Base-by-base conservation (phyloP, 2,329 filamentous ascomycete genomes). In the Cladosporium colombiae region DNA sequence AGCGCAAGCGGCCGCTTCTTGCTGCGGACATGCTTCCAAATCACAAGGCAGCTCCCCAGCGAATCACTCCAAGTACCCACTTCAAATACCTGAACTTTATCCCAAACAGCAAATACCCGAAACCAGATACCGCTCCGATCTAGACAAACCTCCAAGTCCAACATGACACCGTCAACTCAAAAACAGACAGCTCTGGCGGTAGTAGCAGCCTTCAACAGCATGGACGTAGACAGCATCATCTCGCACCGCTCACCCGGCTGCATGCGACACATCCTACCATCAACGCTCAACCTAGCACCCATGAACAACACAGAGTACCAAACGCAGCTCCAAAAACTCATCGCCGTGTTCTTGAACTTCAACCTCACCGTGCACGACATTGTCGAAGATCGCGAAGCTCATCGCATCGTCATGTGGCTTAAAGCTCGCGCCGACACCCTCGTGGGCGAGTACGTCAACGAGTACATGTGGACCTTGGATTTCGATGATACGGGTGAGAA, bases 351-450 rank as follows among this genome's bases (percentile, higher is more conserved):
- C 68, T 66, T 70, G 21, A 73, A 74, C 31, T 78, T 78, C 66
- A 59, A 68, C 5, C 65, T 77, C 31, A 70, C 63, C 10, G 68
- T 76, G 23, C 69, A 74, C 37, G 77, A 78, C 60, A 55, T 75
- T 1, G 63, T 78, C 31, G 77, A 78, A 62, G 76, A 76, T 31
- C 49, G 56, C 1, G 55, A 69, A 5, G 65, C 68, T 13, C 65
- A 67, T 40, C 71, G 71, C 50, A 75, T 78, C 29, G 72, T 74
- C 53, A 73, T 78, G 71, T 77, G 71, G 56, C 62, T 77, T 5
- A 72, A 58, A n/a, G 77, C 76, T 7, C 60, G 68, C 35, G 77
- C 75, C 4, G 72, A 78, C 29, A 78, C 74, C 5, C 64, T 69
- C 1, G 67, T 55, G 62, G 69, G 61, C 68, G 68, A 66, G 59